Evolutionary conservation across 2,329 filamentous ascomycete species (phyloP).

Genomic region (Triangularia setosa): DNA sequence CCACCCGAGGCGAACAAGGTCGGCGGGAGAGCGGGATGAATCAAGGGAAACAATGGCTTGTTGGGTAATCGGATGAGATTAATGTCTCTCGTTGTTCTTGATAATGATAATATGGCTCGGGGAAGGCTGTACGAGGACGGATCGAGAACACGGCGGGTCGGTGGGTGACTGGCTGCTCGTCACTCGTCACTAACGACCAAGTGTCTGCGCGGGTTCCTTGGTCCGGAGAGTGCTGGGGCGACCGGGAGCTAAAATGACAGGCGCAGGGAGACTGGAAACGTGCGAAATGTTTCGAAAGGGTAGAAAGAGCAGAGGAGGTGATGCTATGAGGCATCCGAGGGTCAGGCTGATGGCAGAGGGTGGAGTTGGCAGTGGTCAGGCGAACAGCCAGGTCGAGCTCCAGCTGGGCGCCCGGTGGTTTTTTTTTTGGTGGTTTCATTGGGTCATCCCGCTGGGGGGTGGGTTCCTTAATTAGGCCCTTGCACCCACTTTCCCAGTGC

Average conservation of each 20-base stretch:
- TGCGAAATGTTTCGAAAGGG: background rate
- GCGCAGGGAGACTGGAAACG: background rate
- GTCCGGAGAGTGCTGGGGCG: background rate
- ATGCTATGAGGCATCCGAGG: background rate
- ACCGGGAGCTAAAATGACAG: background rate
- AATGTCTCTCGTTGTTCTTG: background rate
- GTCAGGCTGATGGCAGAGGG: slow-evolving; percentile 8
- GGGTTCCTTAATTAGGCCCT: background rate
- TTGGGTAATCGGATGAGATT: background rate
- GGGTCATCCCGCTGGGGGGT: background rate
- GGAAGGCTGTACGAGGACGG: background rate
- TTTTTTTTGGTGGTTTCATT: slow-evolving; percentile 18
- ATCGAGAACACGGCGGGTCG: background rate
- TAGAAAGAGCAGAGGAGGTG: background rate
- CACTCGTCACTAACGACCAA: background rate
- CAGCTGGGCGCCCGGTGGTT: background rate
- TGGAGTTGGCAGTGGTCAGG: slow-evolving; percentile 4
- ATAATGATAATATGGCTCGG: background rate
- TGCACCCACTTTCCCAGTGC: background rate
- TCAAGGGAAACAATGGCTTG: background rate
- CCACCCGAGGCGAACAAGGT: slow-evolving; percentile 7
- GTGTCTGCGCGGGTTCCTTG: background rate
- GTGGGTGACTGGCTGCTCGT: background rate
- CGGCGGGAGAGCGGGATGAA: background rate
- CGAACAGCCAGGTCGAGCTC: background rate